phyloP scores from a whole-genome alignment of 1,284 basidiomycete species.

The Cutaneotrichosporon sp. region DNA sequence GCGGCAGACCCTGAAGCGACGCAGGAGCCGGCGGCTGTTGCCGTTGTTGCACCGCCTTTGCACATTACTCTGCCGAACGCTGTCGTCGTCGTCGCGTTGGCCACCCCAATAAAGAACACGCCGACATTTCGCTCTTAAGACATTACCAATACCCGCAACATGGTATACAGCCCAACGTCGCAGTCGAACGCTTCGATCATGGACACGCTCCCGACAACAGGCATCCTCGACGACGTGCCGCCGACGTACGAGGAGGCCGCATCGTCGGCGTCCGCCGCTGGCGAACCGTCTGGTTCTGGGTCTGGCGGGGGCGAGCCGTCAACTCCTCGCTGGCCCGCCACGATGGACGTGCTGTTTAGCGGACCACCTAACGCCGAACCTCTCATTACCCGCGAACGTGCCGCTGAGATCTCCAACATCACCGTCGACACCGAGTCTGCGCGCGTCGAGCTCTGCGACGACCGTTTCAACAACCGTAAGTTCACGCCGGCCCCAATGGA shows the following conservation, averaged over 20 bases:
- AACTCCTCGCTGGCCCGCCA: conserved; percentile 14
- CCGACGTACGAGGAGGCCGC: conserved; percentile 32
- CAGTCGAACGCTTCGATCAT: not conserved
- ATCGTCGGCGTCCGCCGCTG: conserved; percentile 1
- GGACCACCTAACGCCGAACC: conserved; percentile 32
- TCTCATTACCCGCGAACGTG: conserved; percentile 15
- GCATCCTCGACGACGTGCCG: conserved; percentile 21
- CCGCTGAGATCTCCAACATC: conserved; percentile 14
- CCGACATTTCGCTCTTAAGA: not conserved
- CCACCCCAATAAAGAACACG: not conserved
- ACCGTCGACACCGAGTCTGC: conserved; percentile 6
- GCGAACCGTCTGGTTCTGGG: not conserved
- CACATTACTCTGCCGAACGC: no score
- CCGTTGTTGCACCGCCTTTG: no score
- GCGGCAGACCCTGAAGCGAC: no score
- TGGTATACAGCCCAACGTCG: conserved; percentile 7
- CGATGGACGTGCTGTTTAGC: conserved; percentile 26
- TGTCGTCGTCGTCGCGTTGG: not conserved
- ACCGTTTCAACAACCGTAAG: conserved; percentile 27
- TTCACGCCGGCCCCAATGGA: no score
- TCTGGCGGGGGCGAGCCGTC: not conserved
- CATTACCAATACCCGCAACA: not conserved
- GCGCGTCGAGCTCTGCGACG: conserved; percentile 21
- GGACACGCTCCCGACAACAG: not conserved
- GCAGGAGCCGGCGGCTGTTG: no score